Evolutionary conservation across 257 asterid species (phyloP).

Genomic region (Schizonepeta tenuifolia): DNA sequence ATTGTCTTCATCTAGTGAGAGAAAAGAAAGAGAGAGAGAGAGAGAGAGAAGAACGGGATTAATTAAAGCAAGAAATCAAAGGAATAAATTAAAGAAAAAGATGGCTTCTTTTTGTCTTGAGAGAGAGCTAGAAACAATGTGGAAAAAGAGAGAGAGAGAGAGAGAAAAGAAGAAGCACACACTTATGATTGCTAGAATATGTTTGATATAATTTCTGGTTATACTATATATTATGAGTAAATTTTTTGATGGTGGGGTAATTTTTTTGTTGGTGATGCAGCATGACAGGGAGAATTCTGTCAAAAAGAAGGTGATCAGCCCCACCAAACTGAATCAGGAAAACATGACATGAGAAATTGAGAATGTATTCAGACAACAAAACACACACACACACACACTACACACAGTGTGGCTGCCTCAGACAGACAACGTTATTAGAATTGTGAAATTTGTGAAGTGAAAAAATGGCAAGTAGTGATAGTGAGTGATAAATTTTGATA

Average conservation of each 20-base stretch:
- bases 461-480: not conserved
- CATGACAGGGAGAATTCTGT: conserved; percentile 43
- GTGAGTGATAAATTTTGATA: too few species aligned
- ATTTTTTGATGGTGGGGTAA: conserved; percentile 20
- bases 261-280: conserved; percentile 19
- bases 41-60: too few species aligned
- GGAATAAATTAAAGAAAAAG: conserved; percentile 23
- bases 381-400: conserved; percentile 11
- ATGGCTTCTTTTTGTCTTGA: conserved; percentile 41
- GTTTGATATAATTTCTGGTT: conserved; percentile 22
- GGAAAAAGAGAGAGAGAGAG: conserved; percentile 11
- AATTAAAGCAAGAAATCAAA: conserved; percentile 14
- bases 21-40: not conserved
- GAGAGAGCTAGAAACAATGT: conserved; percentile 15
- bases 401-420: not conserved
- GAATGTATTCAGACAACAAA: conserved; percentile 19
- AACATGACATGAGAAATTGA: not conserved
- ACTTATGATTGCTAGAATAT: not conserved
- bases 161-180: conserved; percentile 23
- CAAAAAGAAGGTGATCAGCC: conserved; percentile 74
- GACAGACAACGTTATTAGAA: conserved; percentile 4
- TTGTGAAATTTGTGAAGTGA: not conserved
- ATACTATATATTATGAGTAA: conserved; percentile 6
- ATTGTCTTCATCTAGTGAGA: conserved; percentile 58
- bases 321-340: conserved; percentile 56